Conservation (phyloP, 495 filamentous ascomycete genomes). For the Xylaria venustula region DNA sequence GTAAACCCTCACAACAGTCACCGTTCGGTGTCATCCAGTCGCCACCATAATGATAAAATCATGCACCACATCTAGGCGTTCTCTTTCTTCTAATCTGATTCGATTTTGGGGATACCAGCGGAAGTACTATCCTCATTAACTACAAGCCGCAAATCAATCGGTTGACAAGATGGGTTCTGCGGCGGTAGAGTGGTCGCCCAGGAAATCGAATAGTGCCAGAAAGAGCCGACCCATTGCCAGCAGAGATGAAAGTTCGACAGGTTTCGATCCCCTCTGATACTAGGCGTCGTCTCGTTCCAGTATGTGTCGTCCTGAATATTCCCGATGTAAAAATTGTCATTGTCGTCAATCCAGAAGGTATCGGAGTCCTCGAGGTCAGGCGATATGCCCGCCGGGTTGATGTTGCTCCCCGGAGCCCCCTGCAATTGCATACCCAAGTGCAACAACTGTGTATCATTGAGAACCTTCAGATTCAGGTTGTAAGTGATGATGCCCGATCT, state of each 20-base stretch:
- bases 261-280: conserved; percentile 14
- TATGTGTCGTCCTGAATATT: conserved; percentile 12
- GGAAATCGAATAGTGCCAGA: conserved; percentile 39
- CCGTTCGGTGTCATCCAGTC: too few species aligned
- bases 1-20: too few species aligned
- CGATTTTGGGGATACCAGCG: neutral
- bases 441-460: neutral
- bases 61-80: neutral
- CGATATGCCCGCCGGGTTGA: neutral
- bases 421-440: neutral
- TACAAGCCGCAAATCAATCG: conserved; percentile 30
- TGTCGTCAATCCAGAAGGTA: neutral
- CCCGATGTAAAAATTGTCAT: conserved; percentile 1
- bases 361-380: neutral
- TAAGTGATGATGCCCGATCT: neutral
- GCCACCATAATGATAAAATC: too few species aligned
- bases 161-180: conserved; percentile 48
- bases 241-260: conserved; percentile 28
- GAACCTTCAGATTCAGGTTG: neutral
- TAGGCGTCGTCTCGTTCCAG: neutral
- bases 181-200: conserved; percentile 40
- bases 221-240: conserved; percentile 37
- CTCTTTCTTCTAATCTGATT: too few species aligned
- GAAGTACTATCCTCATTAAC: neutral
- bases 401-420: neutral